Base-by-base conservation (phyloP, 2,329 filamentous ascomycete genomes). In the Colletotrichum magnum region DNA sequence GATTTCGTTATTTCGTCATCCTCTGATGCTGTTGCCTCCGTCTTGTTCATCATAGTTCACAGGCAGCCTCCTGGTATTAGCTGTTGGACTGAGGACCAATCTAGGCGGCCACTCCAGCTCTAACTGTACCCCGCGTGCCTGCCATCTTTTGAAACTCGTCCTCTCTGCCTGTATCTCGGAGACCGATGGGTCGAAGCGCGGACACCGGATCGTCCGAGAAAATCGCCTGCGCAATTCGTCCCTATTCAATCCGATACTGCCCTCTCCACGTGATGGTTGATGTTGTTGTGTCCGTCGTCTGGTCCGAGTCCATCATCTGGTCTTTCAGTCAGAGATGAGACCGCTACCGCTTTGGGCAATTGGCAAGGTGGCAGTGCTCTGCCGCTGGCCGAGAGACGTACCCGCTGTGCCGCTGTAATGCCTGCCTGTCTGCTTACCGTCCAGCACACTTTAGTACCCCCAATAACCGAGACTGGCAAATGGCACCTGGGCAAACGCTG, bases 361-460 rank as follows among this genome's bases (percentile, higher is more conserved):
- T 69, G 56, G 41, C 32, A 26, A 16, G 51, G 51, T 67, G 61
- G 61, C 61, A 59, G 66, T 65, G 65, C 39, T 36, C 7, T 36
- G 32, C 32, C 32, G 32, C 32, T 36, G 32, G 32, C 32, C 32
- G 9, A 36, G 32, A 10, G 32, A 36, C 32, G 32, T 36, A 36
- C 32, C 32, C 32, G 10, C 32, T 10, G 32, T 7, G 32, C 10
- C 32, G 32, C 32, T 10, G 32, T 10, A 36, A 24, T 24, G 21
- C 21, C 21, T 24, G 21, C 21, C 21, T 24, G 21, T 10, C 32
- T 36, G 32, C 32, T 10, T 36, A 36, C 32, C 32, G 32, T 36
- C 32, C 32, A 36, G 21, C 21, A 41, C 28, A 51, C 28, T 28
- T 9, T 48, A n/a, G 47, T 36, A 36, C 32, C 32, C 32, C 32